Base-by-base conservation (phyloP, 768 basidiomycete species). In the Termitomyces sp. region DNA sequence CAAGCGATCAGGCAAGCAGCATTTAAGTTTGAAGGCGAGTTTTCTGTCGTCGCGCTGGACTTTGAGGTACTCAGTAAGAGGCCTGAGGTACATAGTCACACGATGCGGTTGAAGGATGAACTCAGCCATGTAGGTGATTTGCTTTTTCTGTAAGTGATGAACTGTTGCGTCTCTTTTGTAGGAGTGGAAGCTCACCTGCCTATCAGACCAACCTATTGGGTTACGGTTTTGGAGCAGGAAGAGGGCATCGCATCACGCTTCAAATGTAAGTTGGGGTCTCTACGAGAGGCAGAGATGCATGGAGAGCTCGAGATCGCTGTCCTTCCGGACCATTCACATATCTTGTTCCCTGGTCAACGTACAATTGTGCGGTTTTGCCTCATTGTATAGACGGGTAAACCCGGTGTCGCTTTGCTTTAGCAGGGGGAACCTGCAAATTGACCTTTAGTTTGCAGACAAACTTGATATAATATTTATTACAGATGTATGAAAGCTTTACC, bases 281-380 rank as follows among this genome's bases (percentile, higher is more conserved):
- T 43, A 10, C 17, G 41, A 11, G 5, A 59, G 23, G 77, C 78
- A 63, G 63, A 60, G 32, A 76, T 84, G 72, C 68, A 72, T 23
- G 83, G 82, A n/a, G 82, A 85, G 64, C 65, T 85, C 37, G 81
- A 84, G 61, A 70, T 83, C 23, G 73, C 74, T 11, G 68, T 81
- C 28, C 64, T 83, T 14, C 76, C 79, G 8, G 84, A 86, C 59
- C 71, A 73, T 19, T 76, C 82, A 6, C 84, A 86, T 64, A 62
- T 40, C 7, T 70, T 77, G 58, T 74, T 84, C 60, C 71, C 77
- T n/a, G 84, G 84, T 40, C 76, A 79, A 68, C 74, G 78, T 52
- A 80, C 76, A 9, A 72, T 83, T 59, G 69, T 85, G 56, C 76
- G 78, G 40, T 81, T 83, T 68, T 72, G 74, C 16, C 71, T 84